Evolutionary conservation across 345 rosid species (phyloP).

Genomic region (Nasturtium officinale): DNA sequence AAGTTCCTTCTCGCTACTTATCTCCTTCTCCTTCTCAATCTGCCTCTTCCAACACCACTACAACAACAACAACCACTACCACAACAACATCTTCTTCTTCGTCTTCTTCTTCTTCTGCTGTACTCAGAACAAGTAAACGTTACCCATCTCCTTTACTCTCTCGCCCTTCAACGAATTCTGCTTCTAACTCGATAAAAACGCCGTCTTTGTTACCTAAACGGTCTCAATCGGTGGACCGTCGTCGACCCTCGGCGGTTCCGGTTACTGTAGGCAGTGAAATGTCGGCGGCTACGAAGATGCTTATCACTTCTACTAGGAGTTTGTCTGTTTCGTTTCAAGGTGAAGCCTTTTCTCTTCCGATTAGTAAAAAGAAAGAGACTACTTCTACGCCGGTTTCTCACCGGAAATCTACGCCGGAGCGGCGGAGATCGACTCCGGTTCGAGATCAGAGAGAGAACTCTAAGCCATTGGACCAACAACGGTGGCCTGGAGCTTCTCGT

Average conservation of each 20-base stretch:
- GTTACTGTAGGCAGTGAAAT: slow-evolving; percentile 44
- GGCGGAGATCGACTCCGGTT: slow-evolving; percentile 53
- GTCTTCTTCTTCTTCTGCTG: slow-evolving; percentile 49
- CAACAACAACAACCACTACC: slow-evolving; percentile 23
- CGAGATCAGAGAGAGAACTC: slow-evolving; percentile 68
- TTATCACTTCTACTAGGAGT: slow-evolving; percentile 80
- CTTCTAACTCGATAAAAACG: slow-evolving; percentile 46
- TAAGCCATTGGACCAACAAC: slow-evolving; percentile 58
- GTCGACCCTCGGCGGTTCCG: slow-evolving; percentile 61
- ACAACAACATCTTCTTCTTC: slow-evolving; percentile 54
- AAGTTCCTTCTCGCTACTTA: slow-evolving; percentile 81
- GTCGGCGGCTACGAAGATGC: slow-evolving; percentile 66
- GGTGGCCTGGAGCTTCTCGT: slow-evolving; percentile 70
- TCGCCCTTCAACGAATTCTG: slow-evolving; percentile 55
- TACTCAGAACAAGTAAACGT: slow-evolving; percentile 48
- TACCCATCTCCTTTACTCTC: slow-evolving; percentile 72
- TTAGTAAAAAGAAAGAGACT: slow-evolving; percentile 72
- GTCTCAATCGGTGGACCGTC: slow-evolving; percentile 82
- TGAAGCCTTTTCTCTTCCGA: slow-evolving; percentile 70
- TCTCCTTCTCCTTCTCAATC: slow-evolving; percentile 86
- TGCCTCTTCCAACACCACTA: slow-evolving; percentile 46
- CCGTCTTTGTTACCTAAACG: slow-evolving; percentile 58
- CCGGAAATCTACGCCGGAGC: slow-evolving; percentile 80
- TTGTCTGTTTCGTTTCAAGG: slow-evolving; percentile 98
- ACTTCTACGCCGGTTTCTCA: slow-evolving; percentile 52